Conservation (phyloP, 2,329 filamentous ascomycete species). For the Nothomitra cinnamomea region DNA sequence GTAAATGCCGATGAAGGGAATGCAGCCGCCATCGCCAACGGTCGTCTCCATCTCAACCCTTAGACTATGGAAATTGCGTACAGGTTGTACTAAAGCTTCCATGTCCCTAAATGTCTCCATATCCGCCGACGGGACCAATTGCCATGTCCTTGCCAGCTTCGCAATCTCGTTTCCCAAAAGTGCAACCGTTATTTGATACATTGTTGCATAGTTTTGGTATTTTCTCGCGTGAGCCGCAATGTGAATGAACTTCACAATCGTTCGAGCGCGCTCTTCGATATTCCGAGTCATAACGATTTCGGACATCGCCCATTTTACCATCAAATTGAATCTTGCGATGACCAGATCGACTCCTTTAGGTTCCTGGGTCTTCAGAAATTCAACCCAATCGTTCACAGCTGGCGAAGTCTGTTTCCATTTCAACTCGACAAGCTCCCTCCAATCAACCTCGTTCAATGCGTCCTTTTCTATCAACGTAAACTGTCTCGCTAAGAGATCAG, state of each 20-base stretch:
- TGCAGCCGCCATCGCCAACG: constrained; percentile 41
- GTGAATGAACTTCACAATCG: constrained; percentile 46
- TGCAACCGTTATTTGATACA: constrained; percentile 47
- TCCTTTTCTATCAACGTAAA: constrained; percentile 49
- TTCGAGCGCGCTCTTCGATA: constrained; percentile 39
- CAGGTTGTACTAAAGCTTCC: constrained; percentile 42
- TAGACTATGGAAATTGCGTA: constrained; percentile 45
- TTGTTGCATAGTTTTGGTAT: constrained; percentile 47
- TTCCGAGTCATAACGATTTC: constrained; percentile 42
- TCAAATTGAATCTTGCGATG: constrained; percentile 48
- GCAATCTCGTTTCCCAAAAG: constrained; percentile 41
- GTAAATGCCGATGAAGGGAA: constrained; percentile 50
- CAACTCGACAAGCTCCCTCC: constrained; percentile 48
- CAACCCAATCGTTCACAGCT: constrained; percentile 38
- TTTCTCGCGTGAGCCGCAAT: constrained; percentile 40
- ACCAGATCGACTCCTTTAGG: constrained; percentile 45
- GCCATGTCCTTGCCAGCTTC: constrained; percentile 41
- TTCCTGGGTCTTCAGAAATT: constrained; percentile 37
- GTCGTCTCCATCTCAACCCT: constrained; percentile 46
- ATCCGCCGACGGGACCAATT: constrained; percentile 35
- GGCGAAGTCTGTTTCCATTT: constrained; percentile 38
- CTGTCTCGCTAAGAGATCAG: constrained; percentile 42
- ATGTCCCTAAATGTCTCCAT: constrained; percentile 38
- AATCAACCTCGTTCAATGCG: constrained; percentile 47
- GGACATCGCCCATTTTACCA: constrained; percentile 49